A percentile compares a stretch with the other conserved stretches of the same genome.
These are phyloP conservation scores for Yamadazyma triangularis DNA, from an alignment of 1,139 yeast genomes.

Conservation along the genomic window DNA sequence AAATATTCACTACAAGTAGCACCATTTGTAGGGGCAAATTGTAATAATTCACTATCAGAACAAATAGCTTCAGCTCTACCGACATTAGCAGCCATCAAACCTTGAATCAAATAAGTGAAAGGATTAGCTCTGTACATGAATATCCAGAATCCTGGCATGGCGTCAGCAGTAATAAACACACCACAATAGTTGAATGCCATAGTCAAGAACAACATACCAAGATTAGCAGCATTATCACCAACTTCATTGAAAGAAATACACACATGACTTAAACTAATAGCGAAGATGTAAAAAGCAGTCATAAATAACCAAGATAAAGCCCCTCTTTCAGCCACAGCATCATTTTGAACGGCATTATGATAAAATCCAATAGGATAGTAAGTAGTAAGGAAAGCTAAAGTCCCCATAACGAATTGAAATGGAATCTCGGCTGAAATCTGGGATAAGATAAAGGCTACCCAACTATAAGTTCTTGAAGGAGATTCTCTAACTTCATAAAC, in stretches of 20 bases:
- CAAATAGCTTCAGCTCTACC: constrained; percentile 23
- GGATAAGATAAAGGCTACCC: constrained; percentile 39
- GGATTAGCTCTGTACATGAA: constrained; percentile 64
- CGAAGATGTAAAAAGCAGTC: constrained; percentile 52
- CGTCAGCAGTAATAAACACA: constrained; percentile 59
- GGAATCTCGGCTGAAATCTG: constrained; percentile 32
- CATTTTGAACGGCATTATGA: constrained; percentile 22
- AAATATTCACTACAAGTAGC: constrained; percentile 51
- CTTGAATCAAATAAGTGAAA: constrained; percentile 51
- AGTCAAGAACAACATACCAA: constrained; percentile 52
- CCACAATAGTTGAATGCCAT: constrained; percentile 74
- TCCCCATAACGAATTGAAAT: constrained; percentile 27
- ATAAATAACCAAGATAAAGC: constrained; percentile 60
- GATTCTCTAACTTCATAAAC: constrained; percentile 84
- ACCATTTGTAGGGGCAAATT: constrained; percentile 36
- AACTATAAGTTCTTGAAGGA: constrained; percentile 53
- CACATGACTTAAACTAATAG: constrained; percentile 61
- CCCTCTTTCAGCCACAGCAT: constrained; percentile 42
- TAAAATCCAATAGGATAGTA: constrained; percentile 36
- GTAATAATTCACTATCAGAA: constrained; percentile 18
- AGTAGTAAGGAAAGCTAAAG: constrained; percentile 31
- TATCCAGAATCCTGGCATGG: constrained; percentile 43
- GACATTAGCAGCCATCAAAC: constrained; percentile 30
- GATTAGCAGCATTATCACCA: constrained; percentile 68
- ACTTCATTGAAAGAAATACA: constrained; percentile 56